phyloP scores from a whole-genome alignment of 495 filamentous ascomycete species.

The Neurospora cerealis region DNA sequence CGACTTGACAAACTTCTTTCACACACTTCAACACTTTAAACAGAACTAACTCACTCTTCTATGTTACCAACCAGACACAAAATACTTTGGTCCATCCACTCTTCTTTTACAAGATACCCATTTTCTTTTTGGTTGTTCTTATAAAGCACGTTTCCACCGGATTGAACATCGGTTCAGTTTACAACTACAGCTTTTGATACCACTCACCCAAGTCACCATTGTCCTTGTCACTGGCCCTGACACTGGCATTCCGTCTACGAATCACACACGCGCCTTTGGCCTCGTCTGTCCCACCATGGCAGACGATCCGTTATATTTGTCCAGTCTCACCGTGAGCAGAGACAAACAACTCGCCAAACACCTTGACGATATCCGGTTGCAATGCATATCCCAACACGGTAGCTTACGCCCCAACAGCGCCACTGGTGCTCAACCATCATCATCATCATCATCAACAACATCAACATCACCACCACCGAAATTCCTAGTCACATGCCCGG shows the following conservation, averaged over 20 bases:
- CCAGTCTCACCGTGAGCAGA: slow-evolving; percentile 11
- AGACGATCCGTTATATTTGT: background rate
- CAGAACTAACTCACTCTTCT: background rate
- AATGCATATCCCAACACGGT: slow-evolving; percentile 17
- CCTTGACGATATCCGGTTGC: slow-evolving; percentile 6
- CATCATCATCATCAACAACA: background rate
- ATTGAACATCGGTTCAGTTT: background rate
- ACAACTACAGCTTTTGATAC: background rate
- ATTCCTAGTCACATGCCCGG: slow-evolving; percentile 24
- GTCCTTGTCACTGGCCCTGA: background rate
- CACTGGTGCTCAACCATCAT: background rate
- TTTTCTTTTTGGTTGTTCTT: background rate
- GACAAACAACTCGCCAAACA: slow-evolving; percentile 8
- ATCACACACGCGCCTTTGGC: background rate
- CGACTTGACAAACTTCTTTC: background rate
- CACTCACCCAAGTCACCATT: background rate
- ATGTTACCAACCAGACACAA: background rate
- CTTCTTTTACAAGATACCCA: background rate
- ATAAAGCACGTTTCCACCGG: background rate
- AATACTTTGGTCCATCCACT: background rate
- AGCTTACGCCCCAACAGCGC: background rate
- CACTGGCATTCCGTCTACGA: background rate
- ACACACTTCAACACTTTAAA: background rate
- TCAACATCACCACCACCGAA: background rate
- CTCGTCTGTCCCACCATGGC: background rate